Evolutionary conservation across 495 filamentous ascomycete species (phyloP).

Genomic region (Pyrenula aspistea): DNA sequence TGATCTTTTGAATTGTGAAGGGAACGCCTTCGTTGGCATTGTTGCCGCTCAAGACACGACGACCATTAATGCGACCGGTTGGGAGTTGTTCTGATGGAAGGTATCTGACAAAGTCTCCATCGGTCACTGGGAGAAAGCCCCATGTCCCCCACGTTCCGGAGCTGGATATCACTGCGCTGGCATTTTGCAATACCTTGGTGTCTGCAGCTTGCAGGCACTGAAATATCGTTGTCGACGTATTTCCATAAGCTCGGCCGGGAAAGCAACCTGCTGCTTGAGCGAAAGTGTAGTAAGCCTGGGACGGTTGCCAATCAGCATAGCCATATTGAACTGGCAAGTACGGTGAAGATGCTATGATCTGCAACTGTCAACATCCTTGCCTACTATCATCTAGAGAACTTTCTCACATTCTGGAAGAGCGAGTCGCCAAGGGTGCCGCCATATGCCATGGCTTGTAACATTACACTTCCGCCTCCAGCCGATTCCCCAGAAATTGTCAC

Average conservation of each 20-base stretch:
- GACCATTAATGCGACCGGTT: constrained; percentile 37
- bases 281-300: constrained; percentile 42
- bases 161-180: constrained; percentile 35
- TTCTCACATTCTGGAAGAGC: constrained; percentile 14
- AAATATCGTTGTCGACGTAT: constrained; percentile 25
- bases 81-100: constrained; percentile 39
- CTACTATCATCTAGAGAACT: not conserved
- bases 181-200: constrained; percentile 39
- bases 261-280: constrained; percentile 37
- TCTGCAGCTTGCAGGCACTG: constrained; percentile 41
- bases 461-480: constrained; percentile 32
- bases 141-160: constrained; percentile 35
- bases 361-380: not conserved
- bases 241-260: constrained; percentile 6
- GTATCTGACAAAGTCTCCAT: constrained; percentile 42
- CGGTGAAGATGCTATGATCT: constrained; percentile 40
- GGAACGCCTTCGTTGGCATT: constrained; percentile 42
- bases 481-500: constrained; percentile 28
- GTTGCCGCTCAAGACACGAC: constrained; percentile 35
- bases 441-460: constrained; percentile 40
- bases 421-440: constrained; percentile 25
- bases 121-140: constrained; percentile 53
- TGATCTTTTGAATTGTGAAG: constrained; percentile 40
- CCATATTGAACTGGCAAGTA: constrained; percentile 36
- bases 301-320: constrained; percentile 39